Base-by-base conservation (phyloP, 1,284 basidiomycete species). In the Tilletia indica region DNA sequence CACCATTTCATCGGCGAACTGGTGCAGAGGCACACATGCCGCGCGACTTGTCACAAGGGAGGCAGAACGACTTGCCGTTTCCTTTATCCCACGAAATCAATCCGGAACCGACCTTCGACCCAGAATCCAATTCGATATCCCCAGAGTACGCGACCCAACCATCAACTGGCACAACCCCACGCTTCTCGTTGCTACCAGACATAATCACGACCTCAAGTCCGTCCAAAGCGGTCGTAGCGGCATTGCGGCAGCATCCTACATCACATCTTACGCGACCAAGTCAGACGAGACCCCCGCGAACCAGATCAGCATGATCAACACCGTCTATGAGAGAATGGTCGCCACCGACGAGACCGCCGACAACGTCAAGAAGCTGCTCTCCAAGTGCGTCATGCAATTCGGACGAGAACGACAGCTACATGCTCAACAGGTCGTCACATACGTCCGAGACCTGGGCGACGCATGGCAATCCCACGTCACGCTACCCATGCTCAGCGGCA, bases 171-270 rank as follows among this genome's bases (percentile, higher is more conserved):
- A 54, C 25, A 19, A 54, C n/a, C 51, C 51, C 16, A 4, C 51
- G 8, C 51, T 54, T 54, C 16, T 54, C 5, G 51, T 54, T 4
- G 51, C 51, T 5, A 54, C 51, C 25, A 4, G 51, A 4, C 51
- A 54, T 19, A 54, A 54, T 54, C 51, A 54, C 25, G 51, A 54
- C 51, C 51, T 54, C n/a, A n/a, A n/a, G n/a, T n/a, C n/a, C n/a
- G n/a, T n/a, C n/a, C n/a, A n/a, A n/a, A n/a, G n/a, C n/a, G n/a
- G n/a, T n/a, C n/a, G n/a, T n/a, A n/a, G n/a, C n/a, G n/a, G n/a
- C n/a, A n/a, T n/a, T n/a, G n/a, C n/a, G n/a, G n/a, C n/a, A n/a
- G n/a, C n/a, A n/a, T n/a, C n/a, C n/a, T n/a, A n/a, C n/a, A n/a
- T n/a, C n/a, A n/a, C n/a, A n/a, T n/a, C n/a, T n/a, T n/a, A n/a